These are phyloP conservation scores for Malus hybrid DNA, from an alignment of 331 rosid genomes.

Conservation along the genomic window DNA sequence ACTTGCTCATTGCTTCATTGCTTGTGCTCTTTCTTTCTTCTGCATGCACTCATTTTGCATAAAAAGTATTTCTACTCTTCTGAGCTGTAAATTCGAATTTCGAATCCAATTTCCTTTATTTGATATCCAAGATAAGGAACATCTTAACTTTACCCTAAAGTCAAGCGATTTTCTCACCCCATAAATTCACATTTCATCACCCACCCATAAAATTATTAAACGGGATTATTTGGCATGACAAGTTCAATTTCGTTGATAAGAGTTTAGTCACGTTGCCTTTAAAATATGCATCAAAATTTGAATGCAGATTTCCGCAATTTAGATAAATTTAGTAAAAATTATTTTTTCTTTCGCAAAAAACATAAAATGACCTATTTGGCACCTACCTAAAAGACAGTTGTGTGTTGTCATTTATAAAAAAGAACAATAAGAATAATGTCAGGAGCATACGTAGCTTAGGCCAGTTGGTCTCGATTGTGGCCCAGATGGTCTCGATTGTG, in stretches of 20 bases:
- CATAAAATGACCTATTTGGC: not conserved
- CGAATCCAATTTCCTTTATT: not conserved
- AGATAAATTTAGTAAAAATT: no score
- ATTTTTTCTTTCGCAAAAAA: no score
- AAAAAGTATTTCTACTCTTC: not conserved
- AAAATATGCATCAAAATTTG: not conserved
- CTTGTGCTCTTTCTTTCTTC: not conserved
- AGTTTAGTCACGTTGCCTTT: no score
- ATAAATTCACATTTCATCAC: not conserved
- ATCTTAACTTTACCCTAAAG: constrained; percentile 23
- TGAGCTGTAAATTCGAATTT: constrained; percentile 1
- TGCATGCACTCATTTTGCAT: not conserved
- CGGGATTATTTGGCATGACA: no score
- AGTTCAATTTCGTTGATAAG: no score
- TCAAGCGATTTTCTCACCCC: constrained; percentile 2
- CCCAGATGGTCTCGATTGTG: not conserved
- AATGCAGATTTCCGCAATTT: no score
- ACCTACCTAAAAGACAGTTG: not conserved
- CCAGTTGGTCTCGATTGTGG: no score
- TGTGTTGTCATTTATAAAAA: no score
- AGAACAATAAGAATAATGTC: no score
- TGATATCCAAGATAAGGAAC: constrained; percentile 4
- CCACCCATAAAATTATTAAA: no score
- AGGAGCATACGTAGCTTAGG: not conserved
- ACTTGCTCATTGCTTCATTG: not conserved